A percentile compares a stretch with the other conserved stretches of the same genome.
These are phyloP conservation scores for Aspergillus funiculosus DNA, from an alignment of 495 filamentous ascomycete genomes.

Conservation along the genomic window DNA sequence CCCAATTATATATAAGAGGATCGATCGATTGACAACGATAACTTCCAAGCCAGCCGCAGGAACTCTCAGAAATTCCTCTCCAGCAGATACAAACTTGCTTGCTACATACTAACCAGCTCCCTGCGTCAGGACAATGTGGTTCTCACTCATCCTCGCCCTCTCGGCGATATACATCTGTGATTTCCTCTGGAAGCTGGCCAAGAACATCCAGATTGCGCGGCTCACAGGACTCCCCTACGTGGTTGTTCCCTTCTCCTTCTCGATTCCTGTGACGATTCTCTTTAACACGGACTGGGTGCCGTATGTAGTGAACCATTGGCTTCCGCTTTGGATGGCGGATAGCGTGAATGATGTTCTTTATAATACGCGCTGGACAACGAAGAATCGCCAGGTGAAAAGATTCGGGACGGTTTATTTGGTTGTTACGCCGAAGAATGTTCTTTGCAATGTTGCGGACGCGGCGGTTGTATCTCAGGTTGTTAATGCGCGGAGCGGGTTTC, in stretches of 20 bases:
- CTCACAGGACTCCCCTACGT: slow-evolving; percentile 32
- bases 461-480: slow-evolving; percentile 33
- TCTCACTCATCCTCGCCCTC: slow-evolving; percentile 5
- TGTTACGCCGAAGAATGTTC: slow-evolving; percentile 38
- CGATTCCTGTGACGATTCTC: slow-evolving; percentile 25
- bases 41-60: too few relatives aligned
- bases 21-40: too few relatives aligned
- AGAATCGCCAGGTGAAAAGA: slow-evolving; percentile 33
- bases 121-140: slow-evolving; percentile 7
- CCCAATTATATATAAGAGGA: too few relatives aligned
- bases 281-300: slow-evolving; percentile 1
- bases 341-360: slow-evolving; percentile 5
- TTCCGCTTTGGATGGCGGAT: slow-evolving; percentile 13
- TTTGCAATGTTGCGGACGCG: slow-evolving; percentile 38
- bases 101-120: not conserved
- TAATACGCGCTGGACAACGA: slow-evolving; percentile 25
- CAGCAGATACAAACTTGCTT: not conserved
- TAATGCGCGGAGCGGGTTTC: slow-evolving; percentile 35
- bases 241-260: slow-evolving; percentile 29
- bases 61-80: not conserved
- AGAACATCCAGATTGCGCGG: slow-evolving; percentile 27
- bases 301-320: slow-evolving; percentile 11
- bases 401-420: slow-evolving; percentile 38
- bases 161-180: slow-evolving; percentile 2
- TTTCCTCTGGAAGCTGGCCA: not conserved